phyloP scores from a whole-genome alignment of 2,329 filamentous ascomycete genomes.

The Trichophyton equinum region DNA sequence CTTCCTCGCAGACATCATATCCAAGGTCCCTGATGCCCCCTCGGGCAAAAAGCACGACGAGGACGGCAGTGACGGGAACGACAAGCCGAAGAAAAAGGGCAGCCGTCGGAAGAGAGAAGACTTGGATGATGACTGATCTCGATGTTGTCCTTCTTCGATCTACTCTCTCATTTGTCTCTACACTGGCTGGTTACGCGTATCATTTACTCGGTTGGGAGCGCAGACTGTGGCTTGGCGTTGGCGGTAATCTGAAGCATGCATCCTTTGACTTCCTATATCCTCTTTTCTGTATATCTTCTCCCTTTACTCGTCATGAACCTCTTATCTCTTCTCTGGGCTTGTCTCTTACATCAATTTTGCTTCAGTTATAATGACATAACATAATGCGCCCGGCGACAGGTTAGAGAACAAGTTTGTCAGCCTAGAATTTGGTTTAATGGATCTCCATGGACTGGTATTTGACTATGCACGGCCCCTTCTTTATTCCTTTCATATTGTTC shows the following conservation, averaged over 20 bases:
- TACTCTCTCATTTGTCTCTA: background rate
- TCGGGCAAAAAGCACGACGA: slow-evolving; percentile 29
- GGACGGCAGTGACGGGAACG: slow-evolving; percentile 36
- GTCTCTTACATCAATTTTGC: background rate
- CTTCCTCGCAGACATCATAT: slow-evolving; percentile 81
- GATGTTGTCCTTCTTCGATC: background rate
- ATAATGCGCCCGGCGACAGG: background rate
- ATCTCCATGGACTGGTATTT: too few species aligned
- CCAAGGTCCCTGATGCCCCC: slow-evolving; percentile 61
- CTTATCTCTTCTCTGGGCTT: background rate
- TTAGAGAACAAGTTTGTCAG: background rate
- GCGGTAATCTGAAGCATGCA: background rate
- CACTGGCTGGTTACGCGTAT: background rate
- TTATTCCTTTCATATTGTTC: too few species aligned
- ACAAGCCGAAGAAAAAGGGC: slow-evolving; percentile 36
- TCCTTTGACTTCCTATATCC: background rate
- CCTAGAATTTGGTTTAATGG: background rate
- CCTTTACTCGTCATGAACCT: background rate
- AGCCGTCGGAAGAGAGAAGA: slow-evolving; percentile 31
- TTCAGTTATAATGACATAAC: background rate
- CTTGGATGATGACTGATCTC: slow-evolving; percentile 20
- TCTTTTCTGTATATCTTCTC: background rate
- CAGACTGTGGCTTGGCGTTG: background rate
- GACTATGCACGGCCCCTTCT: too few species aligned
- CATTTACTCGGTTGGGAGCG: background rate